These are phyloP conservation scores for Fusarium torreyae DNA, from an alignment of 2,329 filamentous ascomycete genomes.

Conservation along the genomic window DNA sequence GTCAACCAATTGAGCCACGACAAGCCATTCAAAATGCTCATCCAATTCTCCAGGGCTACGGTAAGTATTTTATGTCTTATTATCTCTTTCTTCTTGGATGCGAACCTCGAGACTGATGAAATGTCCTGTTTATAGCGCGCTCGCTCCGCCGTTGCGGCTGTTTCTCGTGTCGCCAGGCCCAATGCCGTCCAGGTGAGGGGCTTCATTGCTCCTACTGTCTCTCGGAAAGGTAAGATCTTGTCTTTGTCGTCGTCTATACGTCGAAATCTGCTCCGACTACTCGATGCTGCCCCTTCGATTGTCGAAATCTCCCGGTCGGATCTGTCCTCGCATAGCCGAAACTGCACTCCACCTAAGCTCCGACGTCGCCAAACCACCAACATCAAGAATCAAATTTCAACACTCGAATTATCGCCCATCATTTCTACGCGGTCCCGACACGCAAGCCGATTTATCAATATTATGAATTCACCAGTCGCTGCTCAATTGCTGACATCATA, in stretches of 20 bases:
- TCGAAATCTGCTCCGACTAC: neutral
- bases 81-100: neutral
- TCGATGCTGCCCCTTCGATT: conserved; percentile 15
- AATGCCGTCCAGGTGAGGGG: conserved; percentile 65
- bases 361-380: conserved; percentile 45
- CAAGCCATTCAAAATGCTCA: conserved; percentile 68
- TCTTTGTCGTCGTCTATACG: conserved; percentile 9
- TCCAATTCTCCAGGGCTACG: conserved; percentile 68
- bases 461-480: conserved; percentile 1
- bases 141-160: conserved; percentile 65
- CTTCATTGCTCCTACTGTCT: conserved; percentile 73
- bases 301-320: conserved; percentile 38
- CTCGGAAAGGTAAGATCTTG: conserved; percentile 70
- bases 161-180: conserved; percentile 61
- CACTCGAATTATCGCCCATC: neutral
- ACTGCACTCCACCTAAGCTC: conserved; percentile 49
- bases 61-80: conserved; percentile 58
- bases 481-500: conserved; percentile 49
- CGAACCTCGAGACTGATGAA: conserved; percentile 19
- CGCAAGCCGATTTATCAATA: conserved; percentile 4
- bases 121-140: conserved; percentile 62
- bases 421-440: neutral
- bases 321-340: conserved; percentile 48
- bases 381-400: conserved; percentile 4
- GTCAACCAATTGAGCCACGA: conserved; percentile 64